phyloP scores from a whole-genome alignment of 1,139 yeast species.

The Scheffersomyces quercinus region DNA sequence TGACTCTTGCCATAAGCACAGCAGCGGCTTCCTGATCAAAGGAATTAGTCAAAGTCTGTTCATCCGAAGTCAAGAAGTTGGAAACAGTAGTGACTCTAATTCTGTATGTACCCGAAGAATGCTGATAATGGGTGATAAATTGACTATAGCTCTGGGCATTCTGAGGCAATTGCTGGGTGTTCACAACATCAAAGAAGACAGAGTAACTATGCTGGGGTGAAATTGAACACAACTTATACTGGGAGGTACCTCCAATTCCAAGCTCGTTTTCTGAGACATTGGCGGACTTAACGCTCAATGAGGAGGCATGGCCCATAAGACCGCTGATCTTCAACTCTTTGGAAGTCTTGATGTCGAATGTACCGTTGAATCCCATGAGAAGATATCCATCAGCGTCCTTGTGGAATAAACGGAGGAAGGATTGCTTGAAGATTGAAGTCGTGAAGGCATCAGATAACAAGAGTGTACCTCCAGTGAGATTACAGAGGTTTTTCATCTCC shows the following conservation, averaged over 20 bases:
- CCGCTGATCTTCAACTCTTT: slow-evolving; percentile 90
- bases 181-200: slow-evolving; percentile 81
- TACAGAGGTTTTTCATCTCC: slow-evolving; percentile 90
- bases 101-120: slow-evolving; percentile 78
- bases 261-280: slow-evolving; percentile 91
- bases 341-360: slow-evolving; percentile 84
- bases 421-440: slow-evolving; percentile 93
- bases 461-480: slow-evolving; percentile 91
- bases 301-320: slow-evolving; percentile 88
- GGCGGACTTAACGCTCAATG: slow-evolving; percentile 59
- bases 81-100: slow-evolving; percentile 89
- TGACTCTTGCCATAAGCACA: slow-evolving; percentile 90
- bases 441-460: slow-evolving; percentile 94
- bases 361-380: slow-evolving; percentile 85
- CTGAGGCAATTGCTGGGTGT: slow-evolving; percentile 47
- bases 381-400: slow-evolving; percentile 85
- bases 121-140: slow-evolving; percentile 77
- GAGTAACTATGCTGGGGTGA: slow-evolving; percentile 88
- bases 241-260: slow-evolving; percentile 89
- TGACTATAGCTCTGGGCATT: slow-evolving; percentile 62
- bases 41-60: slow-evolving; percentile 55
- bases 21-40: slow-evolving; percentile 99
- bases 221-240: slow-evolving; percentile 80
- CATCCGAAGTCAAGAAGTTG: slow-evolving; percentile 57
- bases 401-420: slow-evolving; percentile 81